Base-by-base conservation (phyloP, 257 asterid species). In the Ocimum tenuiflorum region DNA sequence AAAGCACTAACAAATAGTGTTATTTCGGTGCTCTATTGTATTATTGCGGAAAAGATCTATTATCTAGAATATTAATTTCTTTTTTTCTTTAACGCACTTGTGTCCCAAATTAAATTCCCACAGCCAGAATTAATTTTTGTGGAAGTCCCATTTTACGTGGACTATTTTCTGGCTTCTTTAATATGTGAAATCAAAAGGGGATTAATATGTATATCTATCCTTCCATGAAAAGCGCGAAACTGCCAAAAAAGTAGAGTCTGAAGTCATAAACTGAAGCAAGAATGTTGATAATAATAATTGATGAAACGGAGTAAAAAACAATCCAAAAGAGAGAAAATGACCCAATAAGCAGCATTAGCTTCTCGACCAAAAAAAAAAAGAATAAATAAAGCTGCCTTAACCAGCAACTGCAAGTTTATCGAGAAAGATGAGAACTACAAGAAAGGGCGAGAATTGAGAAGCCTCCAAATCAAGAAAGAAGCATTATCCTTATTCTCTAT, bases 291-390 rank as follows among this genome's bases (percentile, higher is more conserved):
- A n/a, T n/a, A n/a, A n/a, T n/a, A n/a, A n/a, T n/a, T n/a, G n/a
- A n/a, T n/a, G n/a, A n/a, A n/a, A n/a, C n/a, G n/a, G n/a, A n/a
- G n/a, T n/a, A n/a, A n/a, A n/a, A n/a, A n/a, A n/a, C n/a, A n/a
- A n/a, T n/a, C n/a, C n/a, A n/a, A n/a, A n/a, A n/a, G n/a, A n/a
- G n/a, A n/a, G n/a, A n/a, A n/a, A n/a, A 41, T 45, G 75, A 69
- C 73, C 69, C 65, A 52, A 60, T 73, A 46, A 67, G 51, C 23
- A 67, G 55, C 74, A 74, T 61, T 54, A 7, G 70, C 67, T 58
- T 68, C 61, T 67, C 54, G 70, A 60, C 78, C 60, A 73, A 67
- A 67, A n/a, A n/a, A n/a, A n/a, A n/a, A n/a, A n/a, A n/a, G n/a
- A n/a, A n/a, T n/a, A n/a, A n/a, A n/a, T n/a, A n/a, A n/a, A n/a